Evolutionary conservation across 116 monocot species (phyloP).

Genomic region (Posidonia oceanica): DNA sequence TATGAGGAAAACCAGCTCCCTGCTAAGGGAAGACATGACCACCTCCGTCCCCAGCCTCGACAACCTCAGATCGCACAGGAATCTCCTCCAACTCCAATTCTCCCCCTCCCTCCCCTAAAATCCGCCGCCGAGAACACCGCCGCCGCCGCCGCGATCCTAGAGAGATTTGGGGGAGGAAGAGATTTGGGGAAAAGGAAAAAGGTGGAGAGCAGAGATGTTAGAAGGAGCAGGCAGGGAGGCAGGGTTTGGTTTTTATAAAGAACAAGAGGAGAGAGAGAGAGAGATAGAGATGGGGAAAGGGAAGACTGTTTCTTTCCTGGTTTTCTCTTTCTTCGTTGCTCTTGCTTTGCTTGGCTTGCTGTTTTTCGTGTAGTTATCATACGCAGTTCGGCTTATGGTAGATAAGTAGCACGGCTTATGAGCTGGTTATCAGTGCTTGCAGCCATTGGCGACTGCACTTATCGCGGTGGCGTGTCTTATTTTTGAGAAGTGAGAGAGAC

Average conservation of each 20-base stretch:
- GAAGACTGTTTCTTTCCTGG: neutral
- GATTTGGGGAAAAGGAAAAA: neutral
- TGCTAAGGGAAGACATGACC: slow-evolving; percentile 17
- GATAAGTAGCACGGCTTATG: neutral
- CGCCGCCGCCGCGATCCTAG: neutral
- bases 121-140: neutral
- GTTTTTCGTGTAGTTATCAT: neutral
- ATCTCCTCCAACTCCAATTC: too few species aligned
- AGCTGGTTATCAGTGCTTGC: neutral
- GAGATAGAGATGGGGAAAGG: neutral
- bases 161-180: neutral
- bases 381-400: neutral
- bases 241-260: too few species aligned
- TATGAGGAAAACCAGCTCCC: slow-evolving; percentile 25
- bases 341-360: neutral
- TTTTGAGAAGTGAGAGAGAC: too few species aligned
- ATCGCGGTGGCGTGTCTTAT: neutral
- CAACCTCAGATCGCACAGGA: neutral
- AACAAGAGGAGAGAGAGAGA: neutral
- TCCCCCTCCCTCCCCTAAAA: too few species aligned
- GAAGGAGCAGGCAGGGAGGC: neutral
- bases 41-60: neutral
- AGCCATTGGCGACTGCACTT: neutral
- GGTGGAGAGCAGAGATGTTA: neutral
- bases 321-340: neutral